Percentiles rank a stretch among this genome's conserved stretches.
Evolutionary conservation across 1,284 basidiomycete genomes (phyloP).

Genomic region (Cerrena zonata): DNA sequence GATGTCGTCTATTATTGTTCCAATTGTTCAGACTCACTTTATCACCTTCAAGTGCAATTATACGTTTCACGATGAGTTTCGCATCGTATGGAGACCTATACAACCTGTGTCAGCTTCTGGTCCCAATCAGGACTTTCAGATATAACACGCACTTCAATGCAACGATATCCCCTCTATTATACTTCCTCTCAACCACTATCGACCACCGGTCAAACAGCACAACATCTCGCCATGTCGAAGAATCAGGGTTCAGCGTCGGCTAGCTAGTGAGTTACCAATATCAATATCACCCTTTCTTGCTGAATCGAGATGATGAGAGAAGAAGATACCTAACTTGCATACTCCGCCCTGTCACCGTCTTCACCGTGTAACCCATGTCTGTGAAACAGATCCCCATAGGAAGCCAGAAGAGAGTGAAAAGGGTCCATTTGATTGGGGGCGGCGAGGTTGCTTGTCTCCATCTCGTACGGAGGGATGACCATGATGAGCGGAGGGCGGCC

Average conservation of each 20-base stretch:
- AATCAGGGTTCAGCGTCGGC: constrained; percentile 74
- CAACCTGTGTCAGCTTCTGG: too few species aligned
- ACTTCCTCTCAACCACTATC: constrained; percentile 32
- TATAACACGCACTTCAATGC: constrained; percentile 51
- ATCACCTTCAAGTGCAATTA: constrained; percentile 62
- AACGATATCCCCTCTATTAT: constrained; percentile 60
- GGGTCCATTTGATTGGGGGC: constrained; percentile 17
- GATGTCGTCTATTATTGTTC: neutral
- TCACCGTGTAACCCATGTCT: constrained; percentile 48
- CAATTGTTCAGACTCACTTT: constrained; percentile 21
- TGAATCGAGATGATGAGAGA: neutral
- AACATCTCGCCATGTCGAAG: constrained; percentile 54
- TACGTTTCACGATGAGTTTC: constrained; percentile 57
- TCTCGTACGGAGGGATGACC: constrained; percentile 11
- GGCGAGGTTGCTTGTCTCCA: constrained; percentile 12
- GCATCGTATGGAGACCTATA: constrained; percentile 59
- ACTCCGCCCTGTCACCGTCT: constrained; percentile 56
- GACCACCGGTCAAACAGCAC: constrained; percentile 57
- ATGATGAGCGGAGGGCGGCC: neutral
- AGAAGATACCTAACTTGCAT: constrained; percentile 59
- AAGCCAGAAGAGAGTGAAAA: constrained; percentile 48
- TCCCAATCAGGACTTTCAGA: too few species aligned
- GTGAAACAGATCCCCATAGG: constrained; percentile 48
- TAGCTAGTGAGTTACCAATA: constrained; percentile 33
- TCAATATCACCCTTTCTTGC: constrained; percentile 3